Percentiles rank a stretch among this genome's conserved stretches.
Evolutionary conservation across 129 eudicot species (phyloP).

Genomic region (Flaveria ramosissima): DNA sequence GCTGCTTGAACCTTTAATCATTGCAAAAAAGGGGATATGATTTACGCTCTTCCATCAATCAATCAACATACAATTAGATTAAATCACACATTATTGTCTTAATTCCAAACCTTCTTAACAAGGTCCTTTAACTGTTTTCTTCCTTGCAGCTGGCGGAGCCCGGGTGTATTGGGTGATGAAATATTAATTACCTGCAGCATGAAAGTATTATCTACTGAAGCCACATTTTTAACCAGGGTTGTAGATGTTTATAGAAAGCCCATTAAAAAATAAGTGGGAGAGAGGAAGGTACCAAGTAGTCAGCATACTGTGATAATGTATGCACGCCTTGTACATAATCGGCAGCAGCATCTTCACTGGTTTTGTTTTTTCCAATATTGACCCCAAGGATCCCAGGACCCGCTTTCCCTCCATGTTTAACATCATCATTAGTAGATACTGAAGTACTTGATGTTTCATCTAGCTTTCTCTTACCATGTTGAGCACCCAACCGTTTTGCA

Average conservation of each 20-base stretch:
- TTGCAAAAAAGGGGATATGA: conserved; percentile 13
- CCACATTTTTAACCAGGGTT: neutral
- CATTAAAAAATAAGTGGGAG: neutral
- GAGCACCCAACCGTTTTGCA: conserved; percentile 97
- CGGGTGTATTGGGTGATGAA: conserved; percentile 98
- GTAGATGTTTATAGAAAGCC: conserved; percentile 4
- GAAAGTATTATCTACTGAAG: neutral
- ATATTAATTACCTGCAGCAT: conserved; percentile 73
- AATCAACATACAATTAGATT: neutral
- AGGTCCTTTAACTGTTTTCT: conserved; percentile 95
- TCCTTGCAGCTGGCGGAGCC: conserved; percentile 96
- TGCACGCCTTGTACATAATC: conserved; percentile 99
- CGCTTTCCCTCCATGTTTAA: conserved; percentile 95
- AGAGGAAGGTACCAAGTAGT: conserved; percentile 75
- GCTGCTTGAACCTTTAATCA: conserved; percentile 89
- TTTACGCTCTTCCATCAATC: neutral
- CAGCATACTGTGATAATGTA: conserved; percentile 98
- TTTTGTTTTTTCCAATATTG: conserved; percentile 90
- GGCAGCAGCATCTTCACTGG: conserved; percentile 94
- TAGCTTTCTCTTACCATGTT: conserved; percentile 93
- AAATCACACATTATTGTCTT: conserved; percentile 4
- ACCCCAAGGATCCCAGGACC: conserved; percentile 99
- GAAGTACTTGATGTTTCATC: conserved; percentile 80
- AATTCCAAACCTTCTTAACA: conserved; percentile 71
- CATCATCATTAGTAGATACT: conserved; percentile 59